phyloP scores from a whole-genome alignment of 1,139 yeast species.

The Yamadazyma membranifaciens region DNA sequence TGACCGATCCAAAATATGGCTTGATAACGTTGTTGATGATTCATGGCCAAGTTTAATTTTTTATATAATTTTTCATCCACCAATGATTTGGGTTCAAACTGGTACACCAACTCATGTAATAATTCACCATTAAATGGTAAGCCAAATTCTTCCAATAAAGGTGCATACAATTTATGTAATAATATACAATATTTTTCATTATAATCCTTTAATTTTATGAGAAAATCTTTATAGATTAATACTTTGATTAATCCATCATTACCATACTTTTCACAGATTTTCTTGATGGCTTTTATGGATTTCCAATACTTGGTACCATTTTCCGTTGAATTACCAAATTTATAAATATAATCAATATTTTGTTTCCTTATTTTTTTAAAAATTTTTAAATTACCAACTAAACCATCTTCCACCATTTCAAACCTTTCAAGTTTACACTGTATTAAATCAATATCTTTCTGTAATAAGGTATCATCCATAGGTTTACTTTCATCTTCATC shows the following conservation, averaged over 20 bases:
- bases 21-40: slow-evolving; percentile 3
- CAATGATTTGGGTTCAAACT: slow-evolving; percentile 8
- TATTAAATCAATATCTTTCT: slow-evolving; percentile 12
- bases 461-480: slow-evolving; percentile 18
- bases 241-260: slow-evolving; percentile 14
- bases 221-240: slow-evolving; percentile 24
- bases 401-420: slow-evolving; percentile 4
- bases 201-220: slow-evolving; percentile 25
- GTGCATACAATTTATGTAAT: slow-evolving; percentile 31
- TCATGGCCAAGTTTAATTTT: slow-evolving; percentile 10
- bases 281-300: slow-evolving; percentile 23
- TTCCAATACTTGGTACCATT: slow-evolving; percentile 42
- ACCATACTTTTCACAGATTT: slow-evolving; percentile 5
- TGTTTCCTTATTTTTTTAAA: slow-evolving; percentile 45
- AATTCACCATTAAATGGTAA: slow-evolving; percentile 16
- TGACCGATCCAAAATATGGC: slow-evolving; percentile 12
- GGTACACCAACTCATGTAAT: slow-evolving; percentile 6
- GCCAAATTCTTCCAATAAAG: slow-evolving; percentile 33
- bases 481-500: slow-evolving; percentile 18
- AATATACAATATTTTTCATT: slow-evolving; percentile 25
- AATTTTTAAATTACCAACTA: slow-evolving; percentile 22
- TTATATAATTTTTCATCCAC: slow-evolving; percentile 6
- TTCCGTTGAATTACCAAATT: slow-evolving; percentile 38
- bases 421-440: slow-evolving; percentile 6
- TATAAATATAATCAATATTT: slow-evolving; percentile 36